These are phyloP conservation scores for Elsinoe perseae DNA, from an alignment of 2,329 filamentous ascomycete genomes.

Conservation along the genomic window DNA sequence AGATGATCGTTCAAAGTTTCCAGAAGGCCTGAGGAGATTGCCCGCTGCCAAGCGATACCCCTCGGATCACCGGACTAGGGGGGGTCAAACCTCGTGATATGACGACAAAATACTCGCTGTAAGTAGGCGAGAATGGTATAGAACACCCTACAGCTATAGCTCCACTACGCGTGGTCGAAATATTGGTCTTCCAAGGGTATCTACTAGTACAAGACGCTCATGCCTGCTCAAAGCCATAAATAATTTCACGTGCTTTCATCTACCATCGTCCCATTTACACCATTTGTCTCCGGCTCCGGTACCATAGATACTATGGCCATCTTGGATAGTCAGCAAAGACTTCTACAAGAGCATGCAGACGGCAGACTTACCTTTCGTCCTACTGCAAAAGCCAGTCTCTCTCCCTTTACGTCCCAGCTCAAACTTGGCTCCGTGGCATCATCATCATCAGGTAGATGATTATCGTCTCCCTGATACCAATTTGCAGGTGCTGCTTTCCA, in stretches of 20 bases:
- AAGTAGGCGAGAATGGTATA: too few relatives aligned
- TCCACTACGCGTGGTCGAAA: too few relatives aligned
- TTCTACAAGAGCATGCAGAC: background rate
- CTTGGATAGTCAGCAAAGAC: conserved; percentile 7
- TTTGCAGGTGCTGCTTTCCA: conserved; percentile 25
- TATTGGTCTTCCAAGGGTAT: conserved; percentile 5
- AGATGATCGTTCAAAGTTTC: conserved; percentile 12
- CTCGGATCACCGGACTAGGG: background rate
- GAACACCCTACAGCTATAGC: too few relatives aligned
- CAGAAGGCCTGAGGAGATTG: conserved; percentile 1
- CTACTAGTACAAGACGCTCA: conserved; percentile 4
- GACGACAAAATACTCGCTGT: too few relatives aligned
- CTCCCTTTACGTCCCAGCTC: conserved; percentile 48
- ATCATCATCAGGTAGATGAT: conserved; percentile 20
- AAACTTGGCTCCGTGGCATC: conserved; percentile 30
- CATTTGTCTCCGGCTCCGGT: conserved; percentile 1
- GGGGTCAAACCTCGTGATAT: background rate
- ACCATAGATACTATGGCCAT: conserved; percentile 16
- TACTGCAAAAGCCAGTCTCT: conserved; percentile 44
- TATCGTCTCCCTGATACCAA: conserved; percentile 20
- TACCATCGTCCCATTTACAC: background rate
- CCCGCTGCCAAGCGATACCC: conserved; percentile 7
- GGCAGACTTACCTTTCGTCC: conserved; percentile 22
- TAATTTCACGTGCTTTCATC: background rate
- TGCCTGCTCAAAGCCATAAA: background rate